These are phyloP conservation scores for Ceratobasidium sp. DNA, from an alignment of 1,284 basidiomycete species.

Conservation along the genomic window DNA sequence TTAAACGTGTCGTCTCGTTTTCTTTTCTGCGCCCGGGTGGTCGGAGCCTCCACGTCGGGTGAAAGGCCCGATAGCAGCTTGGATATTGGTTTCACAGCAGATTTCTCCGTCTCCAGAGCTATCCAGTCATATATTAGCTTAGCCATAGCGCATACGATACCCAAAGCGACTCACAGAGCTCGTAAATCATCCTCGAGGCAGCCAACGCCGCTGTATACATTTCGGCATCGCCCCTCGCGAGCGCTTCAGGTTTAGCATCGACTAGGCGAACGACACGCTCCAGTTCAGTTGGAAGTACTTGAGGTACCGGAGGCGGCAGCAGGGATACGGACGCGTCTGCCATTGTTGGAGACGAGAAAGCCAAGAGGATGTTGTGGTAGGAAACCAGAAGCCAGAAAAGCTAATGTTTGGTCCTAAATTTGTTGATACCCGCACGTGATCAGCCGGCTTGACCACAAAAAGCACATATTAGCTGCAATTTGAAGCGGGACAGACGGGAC, in stretches of 20 bases:
- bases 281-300: slow-evolving; percentile 27
- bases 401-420: slow-evolving; percentile 17
- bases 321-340: background rate
- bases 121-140: background rate
- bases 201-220: slow-evolving; percentile 67
- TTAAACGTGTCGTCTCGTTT: slow-evolving; percentile 40
- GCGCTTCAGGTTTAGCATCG: slow-evolving; percentile 60
- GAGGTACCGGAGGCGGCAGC: background rate
- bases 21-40: slow-evolving; percentile 69
- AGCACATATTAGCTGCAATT: background rate
- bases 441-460: background rate
- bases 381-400: slow-evolving; percentile 10
- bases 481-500: too few species aligned
- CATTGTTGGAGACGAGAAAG: background rate
- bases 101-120: slow-evolving; percentile 71
- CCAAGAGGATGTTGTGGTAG: background rate
- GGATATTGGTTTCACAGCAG: slow-evolving; percentile 68
- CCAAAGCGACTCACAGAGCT: slow-evolving; percentile 66
- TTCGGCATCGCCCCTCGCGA: slow-evolving; percentile 64
- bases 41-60: slow-evolving; percentile 61
- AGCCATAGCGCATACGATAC: background rate
- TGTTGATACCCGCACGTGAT: slow-evolving; percentile 17
- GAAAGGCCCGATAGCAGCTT: slow-evolving; percentile 71
- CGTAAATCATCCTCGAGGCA: slow-evolving; percentile 80
- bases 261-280: slow-evolving; percentile 59